Evolutionary conservation across 805 yeast species (phyloP), one percentile per base, ranked within the genome.

Genomic region (Clavispora fructus): DNA sequence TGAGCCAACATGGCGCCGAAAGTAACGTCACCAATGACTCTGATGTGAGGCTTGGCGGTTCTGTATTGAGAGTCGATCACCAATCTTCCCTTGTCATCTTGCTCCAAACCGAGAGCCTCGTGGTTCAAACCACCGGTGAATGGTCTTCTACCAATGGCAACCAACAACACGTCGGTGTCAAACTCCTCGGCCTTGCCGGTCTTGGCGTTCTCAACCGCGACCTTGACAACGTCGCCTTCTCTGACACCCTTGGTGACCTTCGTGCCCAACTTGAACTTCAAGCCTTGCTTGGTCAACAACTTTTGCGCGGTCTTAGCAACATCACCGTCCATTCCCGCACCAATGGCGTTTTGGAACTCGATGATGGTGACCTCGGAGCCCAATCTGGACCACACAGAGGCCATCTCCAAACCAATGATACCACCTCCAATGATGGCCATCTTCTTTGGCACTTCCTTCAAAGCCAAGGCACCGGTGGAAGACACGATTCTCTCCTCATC

Each of bases 1-100:
- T 94, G 99, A 55, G 99, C 99, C 73, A 94, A 81, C 99, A 94
- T 94, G 60, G 96, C 92, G 60, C 99, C 99, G 61, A 88, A 94
- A 37, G 99, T 94, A 46, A 85, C 97, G 65, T 94, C 99, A 70
- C 99, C 99, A 70, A 94, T 88, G 62, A 90, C 95, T 72, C 96
- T 87, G 67, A 94, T 91, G 73, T 94, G 96, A 46, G 91, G 85
- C 71, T 77, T 80, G 71, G 88, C 91, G 56, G 98, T 86, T 74
- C 88, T 85, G 80, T 80, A 94, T 77, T 92, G 89, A 50, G 85
- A 83, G 70, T 94, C 97, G 62, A 95, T 92, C 46, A 94, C 95
- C 62, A 94, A 77, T 67, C 98, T 84, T 52, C 97, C 97, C 69
- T 80, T 82, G 72, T 86, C 82, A 73, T 94, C 99, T 54, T 80